Evolutionary conservation across 169 alveolate genomes (phyloP).

Genomic region (Miamiensis avidus): DNA sequence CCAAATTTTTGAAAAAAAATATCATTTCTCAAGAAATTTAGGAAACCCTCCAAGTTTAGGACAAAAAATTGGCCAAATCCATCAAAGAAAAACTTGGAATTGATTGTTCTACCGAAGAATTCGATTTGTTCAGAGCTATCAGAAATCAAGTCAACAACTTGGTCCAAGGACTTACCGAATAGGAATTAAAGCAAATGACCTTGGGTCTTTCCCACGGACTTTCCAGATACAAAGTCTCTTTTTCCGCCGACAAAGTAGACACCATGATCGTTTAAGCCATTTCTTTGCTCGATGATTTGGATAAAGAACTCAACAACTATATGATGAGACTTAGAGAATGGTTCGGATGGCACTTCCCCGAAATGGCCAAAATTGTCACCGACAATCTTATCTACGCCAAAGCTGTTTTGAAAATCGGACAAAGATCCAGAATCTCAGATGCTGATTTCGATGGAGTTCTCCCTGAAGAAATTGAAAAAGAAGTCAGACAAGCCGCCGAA

Average conservation of each 20-base stretch:
- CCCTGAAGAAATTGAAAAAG: slow-evolving; percentile 94
- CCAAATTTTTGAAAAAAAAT: slow-evolving; percentile 94
- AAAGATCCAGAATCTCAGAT: slow-evolving; percentile 80
- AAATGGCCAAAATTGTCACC: slow-evolving; percentile 94
- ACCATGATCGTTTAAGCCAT: slow-evolving; percentile 99
- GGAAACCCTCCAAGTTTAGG: slow-evolving; percentile 82
- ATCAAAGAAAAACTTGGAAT: slow-evolving; percentile 62
- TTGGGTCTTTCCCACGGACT: slow-evolving; percentile 88
- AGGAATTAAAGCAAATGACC: slow-evolving; percentile 75
- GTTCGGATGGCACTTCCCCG: slow-evolving; percentile 99
- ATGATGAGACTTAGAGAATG: slow-evolving; percentile 99
- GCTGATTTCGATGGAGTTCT: slow-evolving; percentile 82
- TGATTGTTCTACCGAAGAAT: slow-evolving; percentile 36
- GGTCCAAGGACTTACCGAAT: slow-evolving; percentile 76
- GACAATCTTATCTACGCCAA: slow-evolving; percentile 94
- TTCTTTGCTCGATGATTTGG: slow-evolving; percentile 95
- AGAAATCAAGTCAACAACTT: slow-evolving; percentile 78
- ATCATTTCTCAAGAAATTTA: slow-evolving; percentile 86
- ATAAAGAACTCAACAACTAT: slow-evolving; percentile 97
- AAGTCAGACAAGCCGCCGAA: slow-evolving; percentile 98
- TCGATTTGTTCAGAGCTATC: slow-evolving; percentile 75
- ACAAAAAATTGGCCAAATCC: slow-evolving; percentile 57
- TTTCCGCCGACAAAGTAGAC: slow-evolving; percentile 99
- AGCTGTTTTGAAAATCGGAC: slow-evolving; percentile 90
- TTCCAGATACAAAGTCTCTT: slow-evolving; percentile 96